phyloP scores from a whole-genome alignment of 2,329 filamentous ascomycete species.

The Botryotinia calthae region DNA sequence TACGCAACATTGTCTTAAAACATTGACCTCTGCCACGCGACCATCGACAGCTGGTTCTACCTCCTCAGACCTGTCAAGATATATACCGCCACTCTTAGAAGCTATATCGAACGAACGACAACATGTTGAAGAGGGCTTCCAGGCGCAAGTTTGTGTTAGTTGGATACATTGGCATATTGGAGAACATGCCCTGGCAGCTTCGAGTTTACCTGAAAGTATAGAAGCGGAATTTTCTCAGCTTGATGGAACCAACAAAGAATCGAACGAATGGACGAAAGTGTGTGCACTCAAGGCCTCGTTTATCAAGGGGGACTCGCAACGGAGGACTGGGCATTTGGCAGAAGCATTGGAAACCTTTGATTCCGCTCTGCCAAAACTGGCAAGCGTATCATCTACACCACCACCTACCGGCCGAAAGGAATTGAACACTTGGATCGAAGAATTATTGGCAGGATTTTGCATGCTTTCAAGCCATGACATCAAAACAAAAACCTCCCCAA shows the following conservation, averaged over 20 bases:
- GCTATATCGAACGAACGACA: slow-evolving; percentile 58
- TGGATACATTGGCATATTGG: slow-evolving; percentile 80
- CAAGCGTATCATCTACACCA: slow-evolving; percentile 50
- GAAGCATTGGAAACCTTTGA: slow-evolving; percentile 67
- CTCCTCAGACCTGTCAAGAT: slow-evolving; percentile 33
- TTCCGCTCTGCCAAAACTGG: slow-evolving; percentile 62
- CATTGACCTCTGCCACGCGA: slow-evolving; percentile 23
- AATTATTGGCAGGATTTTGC: slow-evolving; percentile 72
- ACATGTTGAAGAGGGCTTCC: slow-evolving; percentile 61
- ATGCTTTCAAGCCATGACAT: slow-evolving; percentile 63
- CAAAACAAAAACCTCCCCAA: slow-evolving; percentile 49
- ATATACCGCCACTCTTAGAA: slow-evolving; percentile 45
- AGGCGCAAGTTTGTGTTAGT: slow-evolving; percentile 78
- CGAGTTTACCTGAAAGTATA: slow-evolving; percentile 62
- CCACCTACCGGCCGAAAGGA: slow-evolving; percentile 55
- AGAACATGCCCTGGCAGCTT: slow-evolving; percentile 62
- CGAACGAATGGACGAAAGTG: slow-evolving; percentile 75
- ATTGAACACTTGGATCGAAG: slow-evolving; percentile 74
- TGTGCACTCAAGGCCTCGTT: slow-evolving; percentile 78
- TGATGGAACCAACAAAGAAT: slow-evolving; percentile 49
- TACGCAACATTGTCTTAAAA: slow-evolving; percentile 48
- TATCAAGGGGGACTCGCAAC: slow-evolving; percentile 66
- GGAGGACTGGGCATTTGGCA: slow-evolving; percentile 47
- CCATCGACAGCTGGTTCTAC: slow-evolving; percentile 28
- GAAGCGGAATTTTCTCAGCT: slow-evolving; percentile 53